Base-by-base conservation (phyloP, 352 stramenopile species). In the Stephanocyclus meneghinianus region DNA sequence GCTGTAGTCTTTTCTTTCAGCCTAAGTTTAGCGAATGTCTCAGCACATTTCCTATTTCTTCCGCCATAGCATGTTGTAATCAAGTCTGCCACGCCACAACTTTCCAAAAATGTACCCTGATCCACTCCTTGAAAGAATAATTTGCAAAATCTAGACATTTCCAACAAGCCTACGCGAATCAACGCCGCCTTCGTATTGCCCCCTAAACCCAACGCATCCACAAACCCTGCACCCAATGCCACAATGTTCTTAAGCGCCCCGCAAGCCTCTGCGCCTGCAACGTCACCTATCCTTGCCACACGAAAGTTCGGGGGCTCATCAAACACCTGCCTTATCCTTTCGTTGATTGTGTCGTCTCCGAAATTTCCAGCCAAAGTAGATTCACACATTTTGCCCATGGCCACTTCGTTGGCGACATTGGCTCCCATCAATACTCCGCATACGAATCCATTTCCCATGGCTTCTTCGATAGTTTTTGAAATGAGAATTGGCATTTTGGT, bases 21-120 rank as follows among this genome's bases (percentile, higher is more conserved):
- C 67, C 68, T 16, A 26, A 65, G 35, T 16, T 73, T 94, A 45
- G 97, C 94, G 76, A 98, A 99, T 26, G 93, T 94, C 84, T 98
- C 95, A 6, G 95, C 95, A 84, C 96, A 98, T 76, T 88, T 97
- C 70, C 96, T 94, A 83, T 99, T 99, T 42, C 97, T 92, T 65
- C 97, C 96, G 51, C 97, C 96, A 78, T 98, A 98, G 87, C 97
- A 99, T 68, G 96, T 99, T 32, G 97, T 98, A 78, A 99, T 99
- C 6, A 99, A 89, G 79, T 99, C 97, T 4, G 96, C 97, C 45
- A 98, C 96, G 13, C 97, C 97, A 81, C 96, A 98, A 78, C 91
- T 97, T 89, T 98, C 93, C 71, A 97, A 96, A 84, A 99, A 98
- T 53, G 96, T 98, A 78, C 94, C 88, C 60, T 97, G 93, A 77